phyloP scores from a whole-genome alignment of 768 basidiomycete species.

The Mycena capillaripes region DNA sequence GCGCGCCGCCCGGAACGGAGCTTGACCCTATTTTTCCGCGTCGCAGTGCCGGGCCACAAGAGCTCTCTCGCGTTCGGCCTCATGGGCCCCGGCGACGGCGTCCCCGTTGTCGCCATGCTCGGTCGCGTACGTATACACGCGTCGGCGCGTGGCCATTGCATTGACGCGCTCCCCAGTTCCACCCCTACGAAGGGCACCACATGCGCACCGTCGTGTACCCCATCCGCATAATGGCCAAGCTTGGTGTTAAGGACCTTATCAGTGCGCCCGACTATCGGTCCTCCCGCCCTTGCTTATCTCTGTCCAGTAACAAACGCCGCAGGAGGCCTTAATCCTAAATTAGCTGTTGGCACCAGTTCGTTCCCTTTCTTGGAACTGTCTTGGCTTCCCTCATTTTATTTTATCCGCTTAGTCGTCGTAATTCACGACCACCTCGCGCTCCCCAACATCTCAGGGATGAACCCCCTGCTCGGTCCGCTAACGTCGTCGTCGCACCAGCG shows the following conservation, averaged over 20 bases:
- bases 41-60: conserved; percentile 83
- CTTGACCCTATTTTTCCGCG: neutral
- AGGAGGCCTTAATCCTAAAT: conserved; percentile 80
- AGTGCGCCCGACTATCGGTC: conserved; percentile 60
- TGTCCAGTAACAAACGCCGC: conserved; percentile 88
- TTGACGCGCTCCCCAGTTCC: conserved; percentile 66
- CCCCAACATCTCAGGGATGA: conserved; percentile 81
- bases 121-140: conserved; percentile 72
- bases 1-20: neutral
- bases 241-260: conserved; percentile 83
- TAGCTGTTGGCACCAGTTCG: conserved; percentile 87
- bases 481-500: conserved; percentile 72
- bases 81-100: conserved; percentile 71
- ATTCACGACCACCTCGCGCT: conserved; percentile 89
- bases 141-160: conserved; percentile 7
- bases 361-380: neutral
- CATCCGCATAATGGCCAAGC: conserved; percentile 80
- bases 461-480: conserved; percentile 83
- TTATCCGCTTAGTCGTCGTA: conserved; percentile 74
- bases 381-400: conserved; percentile 30
- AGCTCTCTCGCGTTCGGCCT: conserved; percentile 86
- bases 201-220: conserved; percentile 82
- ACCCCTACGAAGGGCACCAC: conserved; percentile 87
- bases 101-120: conserved; percentile 91
- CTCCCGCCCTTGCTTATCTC: neutral